Conservation (phyloP, 2,329 filamentous ascomycete species). For the Camillea tinctor region DNA sequence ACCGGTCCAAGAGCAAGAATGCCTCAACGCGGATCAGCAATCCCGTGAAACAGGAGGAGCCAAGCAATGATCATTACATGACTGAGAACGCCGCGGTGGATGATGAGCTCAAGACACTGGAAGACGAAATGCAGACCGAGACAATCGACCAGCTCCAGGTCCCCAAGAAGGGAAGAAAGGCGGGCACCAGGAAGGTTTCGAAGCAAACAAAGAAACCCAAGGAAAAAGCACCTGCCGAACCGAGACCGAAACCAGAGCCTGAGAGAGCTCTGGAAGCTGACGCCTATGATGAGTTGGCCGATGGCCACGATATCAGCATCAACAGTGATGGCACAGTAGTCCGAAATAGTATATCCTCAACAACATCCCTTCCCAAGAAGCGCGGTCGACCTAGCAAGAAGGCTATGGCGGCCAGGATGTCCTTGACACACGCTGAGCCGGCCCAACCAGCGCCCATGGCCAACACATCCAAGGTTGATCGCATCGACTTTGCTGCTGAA, state of each 20-base stretch:
- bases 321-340: conserved; percentile 43
- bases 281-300: conserved; percentile 30
- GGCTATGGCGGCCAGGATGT: conserved; percentile 31
- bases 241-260: conserved; percentile 18
- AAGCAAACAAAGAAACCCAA: conserved; percentile 51
- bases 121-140: conserved; percentile 48
- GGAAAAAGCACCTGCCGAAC: conserved; percentile 29
- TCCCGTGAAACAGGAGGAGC: conserved; percentile 29
- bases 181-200: conserved; percentile 47
- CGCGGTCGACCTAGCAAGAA: conserved; percentile 36
- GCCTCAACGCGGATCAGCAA: conserved; percentile 27
- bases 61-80: conserved; percentile 45
- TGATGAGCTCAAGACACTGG: conserved; percentile 49
- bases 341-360: conserved; percentile 33
- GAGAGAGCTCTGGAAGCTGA: conserved; percentile 24
- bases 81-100: conserved; percentile 50
- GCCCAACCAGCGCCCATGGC: conserved; percentile 17
- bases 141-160: conserved; percentile 41
- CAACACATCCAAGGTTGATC: conserved; percentile 13
- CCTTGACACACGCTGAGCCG: conserved; percentile 25
- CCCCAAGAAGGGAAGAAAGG: conserved; percentile 56
- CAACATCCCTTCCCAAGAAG: conserved; percentile 29
- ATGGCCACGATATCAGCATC: conserved; percentile 40
- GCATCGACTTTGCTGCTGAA: conserved; percentile 21
- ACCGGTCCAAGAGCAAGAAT: conserved; percentile 32